Percentiles rank a stretch among this genome's conserved stretches.
These are phyloP conservation scores for Stylonectria norvegica DNA, from an alignment of 2,329 filamentous ascomycete species.

Conservation along the genomic window DNA sequence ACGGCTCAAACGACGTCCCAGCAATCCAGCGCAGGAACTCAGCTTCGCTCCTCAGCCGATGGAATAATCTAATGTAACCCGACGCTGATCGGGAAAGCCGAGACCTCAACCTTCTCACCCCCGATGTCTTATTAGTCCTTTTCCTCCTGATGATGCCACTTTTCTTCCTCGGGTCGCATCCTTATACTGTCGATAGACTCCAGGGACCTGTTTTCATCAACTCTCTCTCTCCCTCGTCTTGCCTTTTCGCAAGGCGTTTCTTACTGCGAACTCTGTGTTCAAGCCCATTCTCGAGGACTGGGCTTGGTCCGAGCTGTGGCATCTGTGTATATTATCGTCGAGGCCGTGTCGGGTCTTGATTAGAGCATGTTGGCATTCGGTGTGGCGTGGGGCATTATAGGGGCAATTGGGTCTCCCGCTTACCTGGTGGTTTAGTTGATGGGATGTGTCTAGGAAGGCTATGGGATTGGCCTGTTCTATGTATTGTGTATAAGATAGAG, in stretches of 20 bases:
- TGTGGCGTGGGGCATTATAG: constrained; percentile 11
- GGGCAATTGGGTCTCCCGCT: constrained; percentile 4
- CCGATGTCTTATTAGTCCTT: constrained; percentile 32
- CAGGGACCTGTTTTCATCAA: constrained; percentile 9
- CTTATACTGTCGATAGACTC: constrained; percentile 7
- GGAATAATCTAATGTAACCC: constrained; percentile 28
- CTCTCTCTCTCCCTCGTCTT: constrained; percentile 7
- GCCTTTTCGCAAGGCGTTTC: constrained; percentile 1
- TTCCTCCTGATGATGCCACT: constrained; percentile 21
- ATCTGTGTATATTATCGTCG: constrained; percentile 30
- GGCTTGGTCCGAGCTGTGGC: constrained; percentile 7
- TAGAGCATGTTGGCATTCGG: constrained; percentile 14
- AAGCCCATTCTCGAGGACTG: background rate
- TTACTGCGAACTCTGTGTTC: background rate
- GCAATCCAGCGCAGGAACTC: constrained; percentile 17
- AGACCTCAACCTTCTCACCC: constrained; percentile 17
- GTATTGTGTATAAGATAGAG: constrained; percentile 2
- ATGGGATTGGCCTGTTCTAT: background rate
- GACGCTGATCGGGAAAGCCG: constrained; percentile 20
- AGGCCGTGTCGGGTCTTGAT: constrained; percentile 12
- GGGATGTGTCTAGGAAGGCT: background rate
- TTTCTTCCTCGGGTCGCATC: constrained; percentile 4
- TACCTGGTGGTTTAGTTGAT: constrained; percentile 13
- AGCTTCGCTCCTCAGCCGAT: constrained; percentile 20
- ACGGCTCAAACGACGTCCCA: constrained; percentile 9